A percentile compares a stretch with the other conserved stretches of the same genome.
phyloP scores from a whole-genome alignment of 257 asterid genomes.

The Mitragyna speciosa region DNA sequence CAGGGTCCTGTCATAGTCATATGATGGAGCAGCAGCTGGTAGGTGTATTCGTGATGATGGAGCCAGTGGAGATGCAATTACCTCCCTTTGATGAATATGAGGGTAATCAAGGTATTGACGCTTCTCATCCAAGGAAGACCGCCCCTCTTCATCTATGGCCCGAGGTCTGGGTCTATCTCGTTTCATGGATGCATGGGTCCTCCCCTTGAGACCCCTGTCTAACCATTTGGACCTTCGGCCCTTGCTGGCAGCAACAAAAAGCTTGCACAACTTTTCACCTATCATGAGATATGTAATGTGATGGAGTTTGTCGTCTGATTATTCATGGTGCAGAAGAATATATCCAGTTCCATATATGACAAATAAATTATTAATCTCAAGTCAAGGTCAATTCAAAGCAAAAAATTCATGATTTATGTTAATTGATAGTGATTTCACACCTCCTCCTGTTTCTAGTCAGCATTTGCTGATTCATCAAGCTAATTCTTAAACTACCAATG shows the following conservation, averaged over 20 bases:
- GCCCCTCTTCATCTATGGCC: slow-evolving; percentile 29
- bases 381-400: neutral
- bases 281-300: slow-evolving; percentile 22
- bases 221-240: slow-evolving; percentile 28
- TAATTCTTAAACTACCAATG: neutral
- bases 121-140: slow-evolving; percentile 35
- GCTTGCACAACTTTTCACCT: slow-evolving; percentile 77
- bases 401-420: neutral
- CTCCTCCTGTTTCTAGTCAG: neutral
- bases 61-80: slow-evolving; percentile 29
- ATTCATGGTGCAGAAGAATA: neutral
- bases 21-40: slow-evolving; percentile 34
- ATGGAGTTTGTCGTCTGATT: neutral
- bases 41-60: slow-evolving; percentile 24
- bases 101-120: slow-evolving; percentile 30
- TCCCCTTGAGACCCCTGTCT: slow-evolving; percentile 32
- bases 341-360: neutral
- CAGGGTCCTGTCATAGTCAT: slow-evolving; percentile 43
- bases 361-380: neutral
- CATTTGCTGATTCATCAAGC: neutral
- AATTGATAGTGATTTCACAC: neutral
- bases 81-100: slow-evolving; percentile 43
- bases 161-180: slow-evolving; percentile 31
- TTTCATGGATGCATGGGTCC: slow-evolving; percentile 20
- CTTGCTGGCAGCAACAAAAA: slow-evolving; percentile 48